Evolutionary conservation across 768 basidiomycete species (phyloP), one percentile per base, ranked within the genome.

Genomic region (Fistulinella prunicolor): DNA sequence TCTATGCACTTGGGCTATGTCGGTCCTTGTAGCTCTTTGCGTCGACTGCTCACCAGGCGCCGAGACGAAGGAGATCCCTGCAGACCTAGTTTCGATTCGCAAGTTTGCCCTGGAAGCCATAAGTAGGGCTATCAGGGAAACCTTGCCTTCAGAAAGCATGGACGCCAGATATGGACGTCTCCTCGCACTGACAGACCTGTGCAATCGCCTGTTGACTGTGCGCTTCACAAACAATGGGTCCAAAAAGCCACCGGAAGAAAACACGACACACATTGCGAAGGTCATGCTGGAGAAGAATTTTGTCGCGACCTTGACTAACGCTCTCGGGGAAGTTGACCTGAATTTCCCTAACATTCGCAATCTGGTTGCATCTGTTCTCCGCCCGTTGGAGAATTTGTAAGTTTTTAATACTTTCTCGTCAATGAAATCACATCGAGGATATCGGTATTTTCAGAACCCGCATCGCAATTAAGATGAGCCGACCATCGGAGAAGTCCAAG

Each of bases 231-330:
- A 79, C 59, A 66, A 57, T 50, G 72, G 72, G 6, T 65, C 71
- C 29, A 72, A 71, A 49, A 73, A 82, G 38, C 82, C 78, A 54
- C 72, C 75, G 34, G 74, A 78, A 47, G 95, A 93, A 42, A 78
- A 78, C n/a, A 86, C 86, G 4, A 86, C 94, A 8, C 94, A 96
- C 52, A 79, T 98, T 44, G 93, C 95, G 19, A 97, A 97, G 72
- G 80, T 94, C 53, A 99, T 99, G 96, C 70, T 99, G 42, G 96
- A 99, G 75, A 97, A 97, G 73, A 90, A 90, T 62, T 94, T 91
- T 54, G 96, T 97, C 14, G 79, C 87, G 4, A 84, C 86, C 1
- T 72, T 99, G 29, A 97, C 96, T 0, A 86, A 75, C 36, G 86
- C 93, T 10, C 75, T 97, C 16, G 84, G 89, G 5, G 96, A 99